Evolutionary conservation across 2,329 filamentous ascomycete genomes (phyloP).

Genomic region (Samsoniella hepiali): DNA sequence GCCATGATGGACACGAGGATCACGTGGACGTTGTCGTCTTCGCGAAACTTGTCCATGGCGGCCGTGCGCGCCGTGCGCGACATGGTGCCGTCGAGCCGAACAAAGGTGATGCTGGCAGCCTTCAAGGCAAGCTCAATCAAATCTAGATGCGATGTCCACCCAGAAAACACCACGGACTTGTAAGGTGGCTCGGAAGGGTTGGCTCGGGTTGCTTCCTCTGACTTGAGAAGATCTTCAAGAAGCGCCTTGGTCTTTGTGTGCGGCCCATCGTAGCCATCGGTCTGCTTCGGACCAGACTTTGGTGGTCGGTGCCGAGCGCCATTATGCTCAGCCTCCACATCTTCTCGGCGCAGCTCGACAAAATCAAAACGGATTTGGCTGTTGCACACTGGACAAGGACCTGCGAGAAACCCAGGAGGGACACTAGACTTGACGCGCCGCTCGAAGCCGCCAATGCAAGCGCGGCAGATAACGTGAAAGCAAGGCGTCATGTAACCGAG

Average conservation of each 20-base stretch:
- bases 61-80: constrained; percentile 66
- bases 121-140: constrained; percentile 81
- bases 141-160: constrained; percentile 94
- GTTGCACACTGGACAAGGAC: constrained; percentile 67
- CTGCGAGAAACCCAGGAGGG: constrained; percentile 37
- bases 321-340: constrained; percentile 55
- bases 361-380: constrained; percentile 60
- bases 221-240: constrained; percentile 66
- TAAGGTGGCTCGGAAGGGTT: constrained; percentile 67
- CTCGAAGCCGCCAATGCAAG: constrained; percentile 63
- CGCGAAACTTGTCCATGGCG: constrained; percentile 75
- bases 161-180: constrained; percentile 92
- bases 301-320: constrained; percentile 36
- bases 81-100: constrained; percentile 91
- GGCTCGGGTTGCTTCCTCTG: constrained; percentile 58
- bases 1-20: constrained; percentile 92
- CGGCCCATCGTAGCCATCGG: constrained; percentile 74
- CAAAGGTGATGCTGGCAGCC: constrained; percentile 62
- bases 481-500: constrained; percentile 82
- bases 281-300: constrained; percentile 47
- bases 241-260: constrained; percentile 90
- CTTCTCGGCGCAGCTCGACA: constrained; percentile 65
- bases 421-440: constrained; percentile 45
- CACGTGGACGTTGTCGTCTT: constrained; percentile 67
- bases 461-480: constrained; percentile 77